Evolutionary conservation across 495 filamentous ascomycete genomes (phyloP), one percentile per base, ranked within the genome.

Genomic region (Penicillium daleae): DNA sequence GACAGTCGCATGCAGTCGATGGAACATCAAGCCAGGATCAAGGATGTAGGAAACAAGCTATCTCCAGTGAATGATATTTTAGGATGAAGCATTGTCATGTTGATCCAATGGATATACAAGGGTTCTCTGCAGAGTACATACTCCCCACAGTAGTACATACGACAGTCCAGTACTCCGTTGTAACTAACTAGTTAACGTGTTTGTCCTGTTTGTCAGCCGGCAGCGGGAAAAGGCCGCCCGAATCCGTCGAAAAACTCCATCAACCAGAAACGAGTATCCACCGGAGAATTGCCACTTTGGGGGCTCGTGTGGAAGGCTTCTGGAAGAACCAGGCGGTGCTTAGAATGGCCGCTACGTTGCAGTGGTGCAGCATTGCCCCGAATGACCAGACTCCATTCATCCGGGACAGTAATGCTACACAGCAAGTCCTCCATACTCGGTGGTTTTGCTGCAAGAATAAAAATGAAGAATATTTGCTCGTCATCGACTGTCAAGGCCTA

Each of bases 281-380:
- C 74, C 75, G 75, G 75, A 74, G 63, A 77, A 73, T 77, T 77
- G 26, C 75, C 70, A 50, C 56, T 71, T 66, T 56, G 35, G 68
- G 31, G n/a, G n/a, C n/a, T n/a, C n/a, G n/a, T 32, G 31, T 51
- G 46, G 39, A 37, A 13, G 19, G 33, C 31, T 37, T 52, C 44
- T 27, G 44, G 21, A 59, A 26, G 29, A n/a, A 3, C 22, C 4
- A 6, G 6, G 54, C 15, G 2, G 27, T 59, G 29, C 51, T 21
- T 6, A 22, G 50, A 33, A 35, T 10, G 29, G 46, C 12, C 46
- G 26, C 46, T 26, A 50, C 46, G 22, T 50, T 50, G 22, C 46
- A 50, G 12, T 15, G 15, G 4, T 12, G 8, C 12, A 17, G 12
- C 19, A 21, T 46, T 19, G n/a, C n/a, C 24, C 42, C 42, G 19